Base-by-base conservation (phyloP, 345 rosid species). In the Eucalyptus marginata region DNA sequence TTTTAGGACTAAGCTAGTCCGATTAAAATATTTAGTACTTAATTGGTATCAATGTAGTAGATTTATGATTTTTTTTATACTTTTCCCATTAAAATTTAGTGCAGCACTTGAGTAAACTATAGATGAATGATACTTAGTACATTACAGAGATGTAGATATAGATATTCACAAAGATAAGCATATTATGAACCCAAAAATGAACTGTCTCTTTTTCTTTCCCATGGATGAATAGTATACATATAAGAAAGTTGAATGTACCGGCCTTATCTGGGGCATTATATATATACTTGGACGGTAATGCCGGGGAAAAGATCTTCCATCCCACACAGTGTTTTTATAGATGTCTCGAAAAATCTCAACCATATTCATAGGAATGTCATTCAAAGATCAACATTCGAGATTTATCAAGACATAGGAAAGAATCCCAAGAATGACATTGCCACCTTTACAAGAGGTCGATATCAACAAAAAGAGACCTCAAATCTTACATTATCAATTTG, bases 281-380 rank as follows among this genome's bases (percentile, higher is more conserved):
- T 22, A 56, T 50, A 52, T 52, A 18, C 58, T 52, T 52, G 58
- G 58, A 52, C 25, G 2, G 58, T 52, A 10, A 52, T 20, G 58
- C 25, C 0, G 4, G 58, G 56, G 58, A 4, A 52, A 52, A 52
- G 68, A 62, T 29, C 14, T 62, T 62, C 33, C 13, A 62, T 12
- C 4, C 16, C 14, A 0, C 36, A 14, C 20, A 4, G 20, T n/a
- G 14, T 33, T n/a, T 16, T 18, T 33, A n/a, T n/a, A n/a, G 10
- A 14, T 64, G 76, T n/a, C 36, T 64, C 10, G 1, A n/a, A 64
- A 64, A n/a, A 64, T 64, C 76, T 64, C 36, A 4, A 64, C 20
- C 10, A n/a, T n/a, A 16, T n/a, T 14, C 9, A 64, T 64, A 64
- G 8, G 8, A 4, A 56, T 52, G 24, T 52, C 58, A 52, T 52